These are phyloP conservation scores for Fragilaria crotonensis DNA, from an alignment of 108 stramenopile genomes.

Conservation along the genomic window DNA sequence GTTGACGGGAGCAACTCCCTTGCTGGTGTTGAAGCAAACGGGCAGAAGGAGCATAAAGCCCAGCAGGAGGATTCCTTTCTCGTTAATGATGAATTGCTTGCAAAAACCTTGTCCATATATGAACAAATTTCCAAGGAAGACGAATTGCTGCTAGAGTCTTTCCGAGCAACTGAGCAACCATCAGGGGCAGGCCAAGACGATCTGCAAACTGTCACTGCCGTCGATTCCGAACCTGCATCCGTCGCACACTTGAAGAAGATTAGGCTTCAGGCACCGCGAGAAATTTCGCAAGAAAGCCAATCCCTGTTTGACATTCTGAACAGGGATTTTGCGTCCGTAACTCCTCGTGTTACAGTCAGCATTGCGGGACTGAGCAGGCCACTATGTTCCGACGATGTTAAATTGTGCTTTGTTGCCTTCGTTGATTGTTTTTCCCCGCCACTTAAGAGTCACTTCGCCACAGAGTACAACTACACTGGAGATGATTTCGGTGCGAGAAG, in stretches of 20 bases:
- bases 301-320: slow-evolving; percentile 40
- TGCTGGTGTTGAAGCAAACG: too few relatives aligned
- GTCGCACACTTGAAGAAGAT: background rate
- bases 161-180: background rate
- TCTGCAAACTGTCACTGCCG: background rate
- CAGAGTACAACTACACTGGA: slow-evolving; percentile 2
- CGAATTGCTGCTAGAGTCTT: slow-evolving; percentile 1
- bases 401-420: slow-evolving; percentile 44
- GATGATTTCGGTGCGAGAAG: too few relatives aligned
- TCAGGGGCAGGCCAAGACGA: too few relatives aligned
- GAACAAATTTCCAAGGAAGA: background rate
- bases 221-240: background rate
- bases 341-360: slow-evolving; percentile 10
- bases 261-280: background rate
- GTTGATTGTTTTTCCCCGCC: slow-evolving; percentile 28
- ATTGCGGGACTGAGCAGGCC: too few relatives aligned
- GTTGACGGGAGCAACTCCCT: too few relatives aligned
- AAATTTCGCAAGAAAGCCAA: slow-evolving; percentile 6
- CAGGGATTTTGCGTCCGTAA: slow-evolving; percentile 34
- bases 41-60: too few relatives aligned
- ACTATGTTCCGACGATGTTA: slow-evolving; percentile 28
- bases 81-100: background rate
- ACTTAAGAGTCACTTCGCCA: slow-evolving; percentile 10
- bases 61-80: background rate
- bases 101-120: background rate